These are phyloP conservation scores for Russula earlei DNA, from an alignment of 768 basidiomycete genomes.

Conservation along the genomic window DNA sequence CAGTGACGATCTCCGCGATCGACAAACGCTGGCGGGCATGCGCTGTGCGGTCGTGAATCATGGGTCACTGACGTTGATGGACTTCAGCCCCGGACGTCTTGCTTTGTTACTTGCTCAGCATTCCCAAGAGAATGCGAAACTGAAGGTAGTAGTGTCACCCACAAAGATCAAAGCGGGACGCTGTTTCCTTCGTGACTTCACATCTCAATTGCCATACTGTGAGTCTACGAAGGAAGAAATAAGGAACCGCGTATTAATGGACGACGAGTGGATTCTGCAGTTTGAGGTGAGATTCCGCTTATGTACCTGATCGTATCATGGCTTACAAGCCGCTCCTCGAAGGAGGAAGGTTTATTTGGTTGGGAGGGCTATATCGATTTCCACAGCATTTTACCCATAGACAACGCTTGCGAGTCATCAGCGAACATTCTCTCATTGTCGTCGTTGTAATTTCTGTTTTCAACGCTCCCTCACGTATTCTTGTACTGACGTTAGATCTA, in stretches of 20 bases:
- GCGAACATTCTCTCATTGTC: constrained; percentile 49
- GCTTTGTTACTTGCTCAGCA: background rate
- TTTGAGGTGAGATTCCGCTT: constrained; percentile 2
- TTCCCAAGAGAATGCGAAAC: background rate
- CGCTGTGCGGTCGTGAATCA: constrained; percentile 12
- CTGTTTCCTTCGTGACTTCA: constrained; percentile 6
- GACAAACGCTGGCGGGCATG: constrained; percentile 11
- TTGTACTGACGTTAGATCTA: background rate
- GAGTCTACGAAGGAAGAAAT: background rate
- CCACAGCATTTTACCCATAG: constrained; percentile 62
- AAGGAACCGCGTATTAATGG: constrained; percentile 12
- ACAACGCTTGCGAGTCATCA: constrained; percentile 87
- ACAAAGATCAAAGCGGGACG: background rate
- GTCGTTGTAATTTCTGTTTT: background rate
- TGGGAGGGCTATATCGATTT: constrained; percentile 17
- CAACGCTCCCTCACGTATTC: background rate
- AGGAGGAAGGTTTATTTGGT: constrained; percentile 16
- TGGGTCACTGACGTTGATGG: constrained; percentile 9
- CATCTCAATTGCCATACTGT: constrained; percentile 7
- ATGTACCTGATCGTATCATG: background rate
- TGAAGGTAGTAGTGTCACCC: background rate
- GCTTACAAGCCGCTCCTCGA: background rate
- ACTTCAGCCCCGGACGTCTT: constrained; percentile 11
- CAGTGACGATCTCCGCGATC: constrained; percentile 5
- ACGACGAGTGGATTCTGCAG: constrained; percentile 16